Evolutionary conservation across 2,329 filamentous ascomycete genomes (phyloP), one percentile per base, ranked within the genome.

Genomic region (Moelleriella libera): DNA sequence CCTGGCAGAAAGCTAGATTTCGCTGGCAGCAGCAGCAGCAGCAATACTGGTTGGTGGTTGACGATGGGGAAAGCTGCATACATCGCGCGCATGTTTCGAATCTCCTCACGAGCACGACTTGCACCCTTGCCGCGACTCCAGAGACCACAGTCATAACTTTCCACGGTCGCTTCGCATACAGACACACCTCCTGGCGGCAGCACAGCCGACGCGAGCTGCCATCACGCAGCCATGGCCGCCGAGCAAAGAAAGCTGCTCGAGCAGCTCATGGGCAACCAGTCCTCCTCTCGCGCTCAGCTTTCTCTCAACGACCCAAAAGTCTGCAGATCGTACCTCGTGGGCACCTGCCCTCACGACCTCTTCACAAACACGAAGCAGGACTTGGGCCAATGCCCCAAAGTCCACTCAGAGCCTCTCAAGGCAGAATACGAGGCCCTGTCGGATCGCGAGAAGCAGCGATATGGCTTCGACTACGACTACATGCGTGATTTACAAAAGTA

Each of bases 331-430:
- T 97, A 90, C 65, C 78, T 98, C 45, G 88, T 80, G 52, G 92
- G 92, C 57, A 94, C 87, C 50, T 98, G 92, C 65, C 92, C 92
- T 1, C 90, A 97, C 72, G 92, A 98, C 63, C 87, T 98, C 60
- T 98, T 98, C 76, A 98, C 90, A 54, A 98, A 98, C 69, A 98
- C 92, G 43, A 97, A 96, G 71, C 89, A 97, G 50, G 92, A 98
- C 63, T 78, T 97, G 34, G 92, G 92, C 2, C 78, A 81, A 0
- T 98, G 92, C 61, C 78, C 86, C 45, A 92, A 90, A 63, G 77
- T 90, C 30, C 92, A 98, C 68, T 85, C 80, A 45, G 89, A 96
- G 63, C 80, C 81, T 10, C 75, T 97, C 54, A 96, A 95, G 67
- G 72, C 82, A 44, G 89, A 98, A 63, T 98, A 92, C 65, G 85